Evolutionary conservation across 1,139 yeast species (phyloP).

Genomic region (Kurtzmaniella quercitrusa): DNA sequence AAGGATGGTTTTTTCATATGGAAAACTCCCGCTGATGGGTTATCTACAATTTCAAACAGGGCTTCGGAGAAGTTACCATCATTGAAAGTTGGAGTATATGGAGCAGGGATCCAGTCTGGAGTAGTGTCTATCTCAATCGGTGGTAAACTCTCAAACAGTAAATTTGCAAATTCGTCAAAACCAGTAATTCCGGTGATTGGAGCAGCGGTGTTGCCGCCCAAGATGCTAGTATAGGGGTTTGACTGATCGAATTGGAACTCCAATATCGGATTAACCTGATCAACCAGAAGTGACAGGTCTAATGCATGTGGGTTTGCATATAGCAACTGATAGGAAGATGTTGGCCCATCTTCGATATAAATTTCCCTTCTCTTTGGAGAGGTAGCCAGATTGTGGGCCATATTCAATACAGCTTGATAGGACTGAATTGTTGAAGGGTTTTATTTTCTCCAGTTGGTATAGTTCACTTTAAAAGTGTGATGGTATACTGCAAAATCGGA

Average conservation of each 20-base stretch:
- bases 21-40: background rate
- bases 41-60: background rate
- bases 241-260: background rate
- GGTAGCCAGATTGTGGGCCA: constrained; percentile 1
- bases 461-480: background rate
- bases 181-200: constrained; percentile 1
- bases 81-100: constrained; percentile 7
- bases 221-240: background rate
- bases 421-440: background rate
- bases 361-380: background rate
- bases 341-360: background rate
- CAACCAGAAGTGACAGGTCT: constrained; percentile 2
- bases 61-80: constrained; percentile 8
- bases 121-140: constrained; percentile 2
- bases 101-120: constrained; percentile 7
- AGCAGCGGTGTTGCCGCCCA: background rate
- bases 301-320: constrained; percentile 1
- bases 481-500: background rate
- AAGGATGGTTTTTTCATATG: background rate
- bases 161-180: constrained; percentile 5
- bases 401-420: background rate
- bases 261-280: constrained; percentile 1
- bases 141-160: constrained; percentile 8
- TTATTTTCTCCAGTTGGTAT: too few species aligned
- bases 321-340: background rate